Base-by-base conservation (phyloP, 106 monocot species). In the Gastrodia elata region DNA sequence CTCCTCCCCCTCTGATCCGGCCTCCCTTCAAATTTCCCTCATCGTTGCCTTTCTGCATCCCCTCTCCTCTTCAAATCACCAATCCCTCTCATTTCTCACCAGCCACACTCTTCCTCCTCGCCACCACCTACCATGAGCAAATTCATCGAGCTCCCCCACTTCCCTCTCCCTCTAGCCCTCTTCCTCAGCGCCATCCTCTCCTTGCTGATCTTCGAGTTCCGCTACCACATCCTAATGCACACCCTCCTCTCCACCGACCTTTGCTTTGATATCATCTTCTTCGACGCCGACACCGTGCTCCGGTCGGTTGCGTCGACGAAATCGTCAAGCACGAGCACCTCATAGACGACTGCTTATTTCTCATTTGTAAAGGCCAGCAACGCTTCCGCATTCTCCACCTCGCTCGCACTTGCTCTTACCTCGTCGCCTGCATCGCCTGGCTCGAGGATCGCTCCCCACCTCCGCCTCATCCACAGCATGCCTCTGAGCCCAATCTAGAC, bases 141-240 rank as follows among this genome's bases (percentile, higher is more conserved):
- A 11, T 39, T 71, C 15, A 81, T 85, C 7, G 89, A 91, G 77
- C 89, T 91, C 13, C 91, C 91, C 11, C 74, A 91, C 30, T 95
- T 95, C 71, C 94, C 94, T 6, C 87, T 95, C 24, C 94, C 94
- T 3, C 87, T 95, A 14, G 94, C 92, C 26, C 89, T 95, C 71
- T 95, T 95, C 83, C 91, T 91, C 1, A 91, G 91, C 16, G 83
- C 87, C 20, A 83, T 89, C 38, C 81, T 87, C 70, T 87, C 94
- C 13, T 83, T 95, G 25, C 91, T 91, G 82, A 95, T 95, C 84
- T 95, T 95, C 94, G 94, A 95, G 89, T 91, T 89, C 86, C 84
- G 94, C 33, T 95, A 95, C 87, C 84, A 91, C 35, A 95, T 95
- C 81, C 89, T 95, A 84, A 91, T 95, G 91, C 91, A 95, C 78